Evolutionary conservation across 208 protist species (phyloP).

Genomic region (Acanthamoeba quina): DNA sequence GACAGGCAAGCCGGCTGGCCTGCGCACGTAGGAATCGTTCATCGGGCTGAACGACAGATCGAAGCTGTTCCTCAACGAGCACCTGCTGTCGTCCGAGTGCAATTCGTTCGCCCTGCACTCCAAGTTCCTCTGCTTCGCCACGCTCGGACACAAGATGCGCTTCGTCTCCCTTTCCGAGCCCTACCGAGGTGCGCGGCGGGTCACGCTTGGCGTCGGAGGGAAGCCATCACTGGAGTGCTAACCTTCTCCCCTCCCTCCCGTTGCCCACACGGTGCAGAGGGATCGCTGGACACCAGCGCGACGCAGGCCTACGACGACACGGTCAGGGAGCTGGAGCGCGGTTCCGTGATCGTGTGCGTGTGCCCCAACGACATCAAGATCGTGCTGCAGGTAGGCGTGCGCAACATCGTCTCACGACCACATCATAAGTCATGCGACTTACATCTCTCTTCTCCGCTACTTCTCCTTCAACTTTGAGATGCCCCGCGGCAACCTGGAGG

Average conservation of each 20-base stretch:
- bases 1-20: not conserved
- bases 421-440: no score
- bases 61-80: constrained; percentile 76
- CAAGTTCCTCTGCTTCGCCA: constrained; percentile 83
- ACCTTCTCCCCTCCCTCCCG: no score
- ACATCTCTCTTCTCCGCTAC: no score
- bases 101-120: constrained; percentile 83
- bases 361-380: constrained; percentile 72
- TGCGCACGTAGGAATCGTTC: constrained; percentile 38
- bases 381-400: constrained; percentile 77
- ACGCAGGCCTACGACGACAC: constrained; percentile 53
- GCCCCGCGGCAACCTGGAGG: constrained; percentile 88
- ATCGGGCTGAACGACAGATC: constrained; percentile 79
- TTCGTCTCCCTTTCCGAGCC: constrained; percentile 76
- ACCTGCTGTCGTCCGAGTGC: constrained; percentile 76
- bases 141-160: constrained; percentile 77
- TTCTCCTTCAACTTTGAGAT: constrained; percentile 74
- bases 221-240: no score
- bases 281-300: not conserved
- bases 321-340: constrained; percentile 82
- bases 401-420: not conserved
- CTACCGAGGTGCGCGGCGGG: not conserved
- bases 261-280: not conserved
- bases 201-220: not conserved
- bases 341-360: constrained; percentile 79